Conservation (phyloP, 805 yeast species). For the Ogataea saltuana region DNA sequence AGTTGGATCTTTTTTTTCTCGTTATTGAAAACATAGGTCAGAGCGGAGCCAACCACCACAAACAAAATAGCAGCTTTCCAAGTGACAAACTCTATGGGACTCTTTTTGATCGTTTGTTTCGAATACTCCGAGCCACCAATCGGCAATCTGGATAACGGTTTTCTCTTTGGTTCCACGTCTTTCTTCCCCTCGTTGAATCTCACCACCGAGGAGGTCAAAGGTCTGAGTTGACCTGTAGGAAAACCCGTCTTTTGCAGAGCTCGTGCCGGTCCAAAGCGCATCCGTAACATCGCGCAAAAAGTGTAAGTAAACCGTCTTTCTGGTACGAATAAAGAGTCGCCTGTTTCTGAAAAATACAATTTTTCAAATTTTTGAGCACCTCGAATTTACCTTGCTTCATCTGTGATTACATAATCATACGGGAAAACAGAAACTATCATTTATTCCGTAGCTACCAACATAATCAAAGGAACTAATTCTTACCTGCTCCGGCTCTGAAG, state of each 20-base stretch:
- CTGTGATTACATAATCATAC: slow-evolving; percentile 2
- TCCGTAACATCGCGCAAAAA: not conserved
- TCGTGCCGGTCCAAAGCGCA: not conserved
- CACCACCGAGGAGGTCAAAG: not conserved
- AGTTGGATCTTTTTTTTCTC: slow-evolving; percentile 77
- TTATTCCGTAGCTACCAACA: slow-evolving; percentile 4
- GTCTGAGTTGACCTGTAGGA: not conserved
- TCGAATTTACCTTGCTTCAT: no score
- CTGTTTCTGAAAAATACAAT: not conserved
- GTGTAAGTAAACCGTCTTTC: not conserved
- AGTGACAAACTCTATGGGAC: slow-evolving; percentile 68
- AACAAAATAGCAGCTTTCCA: slow-evolving; percentile 82
- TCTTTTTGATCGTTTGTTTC: slow-evolving; percentile 31
- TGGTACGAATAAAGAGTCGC: not conserved
- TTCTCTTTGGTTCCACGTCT: slow-evolving; percentile 30
- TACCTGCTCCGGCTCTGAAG: slow-evolving; percentile 72
- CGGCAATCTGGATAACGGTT: slow-evolving; percentile 80
- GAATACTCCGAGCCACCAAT: slow-evolving; percentile 56
- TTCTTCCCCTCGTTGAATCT: slow-evolving; percentile 1
- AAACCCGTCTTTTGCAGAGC: not conserved
- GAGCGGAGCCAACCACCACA: slow-evolving; percentile 65
- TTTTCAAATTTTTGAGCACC: no score
- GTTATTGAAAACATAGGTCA: slow-evolving; percentile 67
- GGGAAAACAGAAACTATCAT: not conserved
- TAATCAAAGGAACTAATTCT: slow-evolving; percentile 39